Evolutionary conservation across 1,139 yeast genomes (phyloP), one percentile per base, ranked within the genome.

Genomic region (Magnusiomyces paraingens): DNA sequence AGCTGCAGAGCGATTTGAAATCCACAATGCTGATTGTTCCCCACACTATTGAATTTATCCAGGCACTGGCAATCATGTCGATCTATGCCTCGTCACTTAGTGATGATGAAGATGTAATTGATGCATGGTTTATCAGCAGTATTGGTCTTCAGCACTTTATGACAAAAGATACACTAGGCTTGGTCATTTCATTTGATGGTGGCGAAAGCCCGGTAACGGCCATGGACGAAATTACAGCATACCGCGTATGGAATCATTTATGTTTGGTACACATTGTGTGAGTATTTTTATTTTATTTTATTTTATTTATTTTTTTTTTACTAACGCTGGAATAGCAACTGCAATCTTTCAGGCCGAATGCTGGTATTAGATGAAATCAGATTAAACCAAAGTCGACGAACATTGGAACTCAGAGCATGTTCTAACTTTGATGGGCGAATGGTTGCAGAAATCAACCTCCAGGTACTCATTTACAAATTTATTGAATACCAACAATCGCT

Each of bases 351-450:
- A 1, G 95, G 95, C 0, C 70, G 93, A 60, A 82, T 82, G 78
- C 83, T 91, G 62, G 73, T 85, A n/a, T 70, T 86, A 8, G 93
- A 86, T 64, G 84, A 81, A 58, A 73, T 78, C 40, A 71, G 91
- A 55, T 68, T 86, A 51, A 82, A 80, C 58, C 78, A 81, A 60
- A 83, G 90, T 56, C 76, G 81, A 21, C 76, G 84, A 8, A 79
- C 85, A 1, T 71, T 84, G 49, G 81, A 83, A 43, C 71, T 84
- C 42, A 76, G 83, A 1, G 75, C 80, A 47, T 82, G 93, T 0
- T 85, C 93, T 2, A 85, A 85, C 62, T 87, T 87, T 64, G 95
- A 87, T 65, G 91, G 90, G 14, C 71, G 95, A 57, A 86, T 87
- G 83, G 85, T 86, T 15, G 85, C 91, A 53, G 95, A 87, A 67